Evolutionary conservation across 768 basidiomycete genomes (phyloP).

Genomic region (Leccinum broughii): DNA sequence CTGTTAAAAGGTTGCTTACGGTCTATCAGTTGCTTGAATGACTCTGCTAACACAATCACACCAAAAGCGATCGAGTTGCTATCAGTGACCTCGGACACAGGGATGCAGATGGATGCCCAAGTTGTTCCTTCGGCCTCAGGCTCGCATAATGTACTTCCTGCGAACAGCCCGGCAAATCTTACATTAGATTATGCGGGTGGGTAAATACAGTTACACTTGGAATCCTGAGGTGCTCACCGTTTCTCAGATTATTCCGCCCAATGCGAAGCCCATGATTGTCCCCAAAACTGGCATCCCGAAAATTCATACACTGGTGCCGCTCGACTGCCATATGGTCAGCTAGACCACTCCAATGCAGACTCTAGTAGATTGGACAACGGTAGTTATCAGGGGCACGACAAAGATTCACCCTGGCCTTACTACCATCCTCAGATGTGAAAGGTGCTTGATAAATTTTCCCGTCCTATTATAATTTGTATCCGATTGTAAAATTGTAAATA

Average conservation of each 20-base stretch:
- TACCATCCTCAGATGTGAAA: background rate
- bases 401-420: background rate
- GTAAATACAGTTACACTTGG: background rate
- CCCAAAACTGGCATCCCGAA: background rate
- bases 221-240: background rate
- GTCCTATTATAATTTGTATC: background rate
- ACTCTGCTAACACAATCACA: background rate
- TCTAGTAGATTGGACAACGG: background rate
- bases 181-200: background rate
- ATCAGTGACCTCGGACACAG: background rate
- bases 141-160: background rate
- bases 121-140: background rate
- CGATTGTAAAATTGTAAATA: background rate
- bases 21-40: background rate
- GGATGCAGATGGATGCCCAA: background rate
- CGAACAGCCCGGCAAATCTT: background rate
- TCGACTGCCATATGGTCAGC: background rate
- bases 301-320: background rate
- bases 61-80: slow-evolving; percentile 12
- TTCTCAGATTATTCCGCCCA: slow-evolving; percentile 5
- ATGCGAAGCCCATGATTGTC: background rate
- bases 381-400: background rate
- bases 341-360: background rate
- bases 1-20: slow-evolving; percentile 22
- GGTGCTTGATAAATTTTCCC: background rate